Percentiles rank a stretch among this genome's conserved stretches.
Conservation (phyloP, 495 filamentous ascomycete species). For the Hypoxylon trugodes region DNA sequence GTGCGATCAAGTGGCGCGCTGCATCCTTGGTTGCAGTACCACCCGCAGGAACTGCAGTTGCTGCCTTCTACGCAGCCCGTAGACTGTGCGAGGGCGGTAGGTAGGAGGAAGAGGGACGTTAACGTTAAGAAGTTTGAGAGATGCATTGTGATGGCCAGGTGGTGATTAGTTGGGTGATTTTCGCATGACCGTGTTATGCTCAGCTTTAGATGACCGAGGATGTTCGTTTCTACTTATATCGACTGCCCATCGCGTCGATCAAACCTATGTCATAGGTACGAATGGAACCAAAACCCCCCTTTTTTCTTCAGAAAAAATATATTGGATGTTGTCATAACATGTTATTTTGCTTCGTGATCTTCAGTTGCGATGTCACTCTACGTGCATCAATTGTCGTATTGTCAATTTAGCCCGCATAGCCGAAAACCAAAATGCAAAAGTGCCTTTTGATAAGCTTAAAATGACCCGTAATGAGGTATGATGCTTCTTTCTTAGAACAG, state of each 20-base stretch:
- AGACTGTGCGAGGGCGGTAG: neutral
- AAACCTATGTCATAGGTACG: no score
- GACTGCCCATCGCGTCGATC: no score
- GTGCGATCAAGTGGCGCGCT: constrained; percentile 2
- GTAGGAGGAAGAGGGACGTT: constrained; percentile 1
- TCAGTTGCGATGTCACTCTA: constrained; percentile 10
- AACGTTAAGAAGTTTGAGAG: constrained; percentile 6
- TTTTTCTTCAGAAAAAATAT: neutral
- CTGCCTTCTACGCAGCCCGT: neutral
- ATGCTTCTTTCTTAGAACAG: neutral
- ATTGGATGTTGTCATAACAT: neutral
- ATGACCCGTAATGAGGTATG: constrained; percentile 4
- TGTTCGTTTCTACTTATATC: neutral
- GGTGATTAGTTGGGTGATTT: neutral
- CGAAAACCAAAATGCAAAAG: neutral
- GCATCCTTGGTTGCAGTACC: constrained; percentile 36
- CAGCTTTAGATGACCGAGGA: neutral
- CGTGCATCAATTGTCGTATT: constrained; percentile 4
- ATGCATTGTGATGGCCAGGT: neutral
- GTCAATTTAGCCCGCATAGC: constrained; percentile 26
- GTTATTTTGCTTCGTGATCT: constrained; percentile 7
- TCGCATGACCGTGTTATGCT: neutral
- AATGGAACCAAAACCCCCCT: neutral
- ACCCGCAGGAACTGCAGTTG: constrained; percentile 20
- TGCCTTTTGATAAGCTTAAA: constrained; percentile 2